Evolutionary conservation across 2,329 filamentous ascomycete genomes (phyloP), one percentile per base, ranked within the genome.

Genomic region (Knoxdaviesia proteae): DNA sequence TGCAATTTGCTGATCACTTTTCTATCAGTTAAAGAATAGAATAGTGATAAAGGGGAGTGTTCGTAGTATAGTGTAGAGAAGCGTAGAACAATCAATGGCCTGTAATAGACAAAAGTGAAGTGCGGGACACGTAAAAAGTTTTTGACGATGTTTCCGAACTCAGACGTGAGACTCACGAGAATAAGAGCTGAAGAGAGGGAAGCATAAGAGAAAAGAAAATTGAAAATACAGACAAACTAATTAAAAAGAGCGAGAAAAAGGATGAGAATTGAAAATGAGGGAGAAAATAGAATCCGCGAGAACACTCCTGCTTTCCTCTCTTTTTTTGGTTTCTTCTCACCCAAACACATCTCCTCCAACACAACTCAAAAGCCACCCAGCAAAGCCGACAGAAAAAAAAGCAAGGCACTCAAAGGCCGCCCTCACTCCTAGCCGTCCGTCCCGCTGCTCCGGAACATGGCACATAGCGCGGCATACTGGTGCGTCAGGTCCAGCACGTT

Each of bases 401-500:
- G 30, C 30, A 38, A 38, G 20, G 6, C 20, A 20, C 20, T 20
- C 20, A 20, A 20, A 20, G 20, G 11, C 29, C 36, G n/a, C 6
- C 31, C 33, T 32, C 36, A 7, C 36, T 40, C 38, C 62, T 70
- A 88, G 52, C 79, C 81, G 53, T 94, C 87, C 31, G 81, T 93
- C 4, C 90, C 90, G 54, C 78, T 92, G 69, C 87, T 96, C 53
- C 86, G 76, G 63, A 98, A 98, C 1, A 84, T 86, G 20, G 88
- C 87, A 57, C 90, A 98, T 34, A 98, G 67, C 44, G 84, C 84
- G 20, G 88, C 90, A 56, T 98, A 98, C 56, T 94, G 83, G 59
- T 98, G 88, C 31, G 90, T 96, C 46, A 98, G 64, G 56, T 96
- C 88, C 43, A 96, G 69, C 36, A 98, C 87, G 46, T 82, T 78